Conservation (phyloP, 108 stramenopile species). For the Nitzschia putrida region DNA sequence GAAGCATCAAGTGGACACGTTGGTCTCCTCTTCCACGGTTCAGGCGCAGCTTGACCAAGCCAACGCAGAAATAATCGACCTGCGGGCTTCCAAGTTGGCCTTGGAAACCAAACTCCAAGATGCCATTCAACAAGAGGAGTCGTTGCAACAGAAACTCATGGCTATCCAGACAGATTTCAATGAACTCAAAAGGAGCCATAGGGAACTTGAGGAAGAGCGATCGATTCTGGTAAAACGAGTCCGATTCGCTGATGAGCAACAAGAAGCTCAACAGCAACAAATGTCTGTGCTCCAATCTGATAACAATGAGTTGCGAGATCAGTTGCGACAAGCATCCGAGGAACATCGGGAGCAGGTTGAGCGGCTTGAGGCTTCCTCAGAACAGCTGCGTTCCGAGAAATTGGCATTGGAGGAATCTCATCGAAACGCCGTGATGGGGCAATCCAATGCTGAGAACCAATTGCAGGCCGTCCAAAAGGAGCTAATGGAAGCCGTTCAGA, state of each 20-base stretch:
- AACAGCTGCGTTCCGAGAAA: neutral
- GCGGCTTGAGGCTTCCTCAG: neutral
- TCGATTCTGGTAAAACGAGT: neutral
- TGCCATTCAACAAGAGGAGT: neutral
- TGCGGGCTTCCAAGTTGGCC: constrained; percentile 11
- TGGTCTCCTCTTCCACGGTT: neutral
- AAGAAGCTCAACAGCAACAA: neutral
- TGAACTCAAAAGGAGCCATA: neutral
- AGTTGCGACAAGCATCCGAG: constrained; percentile 1
- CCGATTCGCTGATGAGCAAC: constrained; percentile 16
- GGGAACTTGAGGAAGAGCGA: neutral
- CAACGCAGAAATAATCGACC: constrained; percentile 4
- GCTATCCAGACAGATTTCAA: neutral
- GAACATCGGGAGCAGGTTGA: neutral
- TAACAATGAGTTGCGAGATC: neutral
- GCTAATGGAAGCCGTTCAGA: neutral
- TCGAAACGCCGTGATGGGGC: neutral
- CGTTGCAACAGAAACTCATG: neutral
- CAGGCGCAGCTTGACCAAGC: neutral
- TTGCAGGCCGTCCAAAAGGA: neutral
- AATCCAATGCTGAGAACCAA: neutral
- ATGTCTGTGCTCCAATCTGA: neutral
- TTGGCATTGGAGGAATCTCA: neutral
- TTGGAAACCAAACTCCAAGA: constrained; percentile 15
- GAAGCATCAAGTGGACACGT: neutral